Percentiles rank a stretch among this genome's conserved stretches.
Evolutionary conservation across 371 early-diverging fungal species (phyloP).

Genomic region (Actinomortierella ambigua): DNA sequence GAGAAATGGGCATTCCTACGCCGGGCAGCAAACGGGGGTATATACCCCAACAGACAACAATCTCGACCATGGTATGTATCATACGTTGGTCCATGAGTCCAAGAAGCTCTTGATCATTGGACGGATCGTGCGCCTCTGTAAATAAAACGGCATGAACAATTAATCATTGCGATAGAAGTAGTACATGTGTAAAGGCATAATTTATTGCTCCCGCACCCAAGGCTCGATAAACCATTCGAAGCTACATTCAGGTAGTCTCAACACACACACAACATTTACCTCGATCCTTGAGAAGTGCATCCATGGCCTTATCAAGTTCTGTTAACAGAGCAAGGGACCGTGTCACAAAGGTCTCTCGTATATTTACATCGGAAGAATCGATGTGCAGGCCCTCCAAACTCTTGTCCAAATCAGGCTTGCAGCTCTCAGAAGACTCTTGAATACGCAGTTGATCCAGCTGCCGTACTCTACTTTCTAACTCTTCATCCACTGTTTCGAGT

Average conservation of each 20-base stretch:
- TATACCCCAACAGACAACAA: conserved; percentile 71
- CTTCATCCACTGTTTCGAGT: conserved; percentile 17
- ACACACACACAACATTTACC: conserved; percentile 9
- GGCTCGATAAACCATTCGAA: background rate
- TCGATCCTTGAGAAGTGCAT: conserved; percentile 21
- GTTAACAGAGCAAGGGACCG: conserved; percentile 17
- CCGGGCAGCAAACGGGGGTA: conserved; percentile 70
- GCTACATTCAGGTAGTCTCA: background rate
- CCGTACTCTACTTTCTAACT: conserved; percentile 15
- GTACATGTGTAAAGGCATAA: background rate
- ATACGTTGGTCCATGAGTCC: conserved; percentile 69
- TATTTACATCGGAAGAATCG: background rate
- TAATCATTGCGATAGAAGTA: background rate
- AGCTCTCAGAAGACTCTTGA: background rate
- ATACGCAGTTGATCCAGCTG: background rate
- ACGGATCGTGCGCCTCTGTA: conserved; percentile 26
- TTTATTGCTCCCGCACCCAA: background rate
- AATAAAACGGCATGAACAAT: background rate
- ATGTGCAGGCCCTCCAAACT: background rate
- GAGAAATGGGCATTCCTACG: conserved; percentile 68
- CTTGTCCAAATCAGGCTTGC: background rate
- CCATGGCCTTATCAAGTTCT: conserved; percentile 15
- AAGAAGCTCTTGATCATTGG: conserved; percentile 51
- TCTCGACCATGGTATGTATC: conserved; percentile 68
- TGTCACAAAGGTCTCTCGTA: conserved; percentile 24